Percentiles rank a stretch among this genome's conserved stretches.
Conservation (phyloP, 2,329 filamentous ascomycete species). For the Pseudopithomyces maydicus region DNA sequence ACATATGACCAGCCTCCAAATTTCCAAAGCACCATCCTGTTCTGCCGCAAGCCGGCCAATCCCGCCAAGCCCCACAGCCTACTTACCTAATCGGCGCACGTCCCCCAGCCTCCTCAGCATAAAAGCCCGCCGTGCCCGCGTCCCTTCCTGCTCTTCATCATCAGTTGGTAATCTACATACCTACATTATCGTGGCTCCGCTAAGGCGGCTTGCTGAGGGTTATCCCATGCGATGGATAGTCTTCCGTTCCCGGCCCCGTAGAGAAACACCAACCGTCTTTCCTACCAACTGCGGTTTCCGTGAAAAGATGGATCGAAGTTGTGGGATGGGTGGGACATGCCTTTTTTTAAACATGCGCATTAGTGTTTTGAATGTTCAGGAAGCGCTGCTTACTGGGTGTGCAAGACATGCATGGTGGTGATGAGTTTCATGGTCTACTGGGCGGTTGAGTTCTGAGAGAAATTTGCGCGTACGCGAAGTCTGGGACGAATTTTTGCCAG, state of each 20-base stretch:
- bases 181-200: constrained; percentile 48
- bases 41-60: neutral
- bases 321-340: constrained; percentile 50
- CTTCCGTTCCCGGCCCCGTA: constrained; percentile 52
- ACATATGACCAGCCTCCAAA: neutral
- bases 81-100: constrained; percentile 18
- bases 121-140: constrained; percentile 29
- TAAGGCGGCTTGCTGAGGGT: constrained; percentile 50
- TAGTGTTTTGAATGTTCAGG: constrained; percentile 2
- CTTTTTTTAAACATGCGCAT: neutral
- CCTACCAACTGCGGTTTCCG: constrained; percentile 46
- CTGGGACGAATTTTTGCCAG: too few species aligned
- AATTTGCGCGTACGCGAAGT: too few species aligned
- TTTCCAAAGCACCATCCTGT: neutral
- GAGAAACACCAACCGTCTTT: constrained; percentile 43
- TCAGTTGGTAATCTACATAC: constrained; percentile 43
- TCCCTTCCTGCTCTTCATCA: constrained; percentile 36
- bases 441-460: neutral
- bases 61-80: neutral
- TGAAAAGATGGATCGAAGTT: constrained; percentile 50
- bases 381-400: constrained; percentile 14
- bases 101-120: constrained; percentile 11
- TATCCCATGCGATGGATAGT: constrained; percentile 45
- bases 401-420: neutral
- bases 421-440: neutral